Evolutionary conservation across 2,329 filamentous ascomycete species (phyloP), one percentile per base, ranked within the genome.

Genomic region (Microsporum audouinii): DNA sequence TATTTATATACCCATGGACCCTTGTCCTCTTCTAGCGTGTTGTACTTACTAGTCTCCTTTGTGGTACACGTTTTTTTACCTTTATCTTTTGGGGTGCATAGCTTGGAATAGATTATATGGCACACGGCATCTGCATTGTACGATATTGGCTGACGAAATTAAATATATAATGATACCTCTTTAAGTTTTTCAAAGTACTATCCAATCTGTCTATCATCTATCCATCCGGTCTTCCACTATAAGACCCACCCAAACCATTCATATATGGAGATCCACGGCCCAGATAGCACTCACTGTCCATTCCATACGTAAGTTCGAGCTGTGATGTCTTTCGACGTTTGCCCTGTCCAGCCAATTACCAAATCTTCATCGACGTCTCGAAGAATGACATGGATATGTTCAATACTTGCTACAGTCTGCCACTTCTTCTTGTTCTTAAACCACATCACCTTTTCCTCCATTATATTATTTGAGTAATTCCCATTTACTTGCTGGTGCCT

Each of bases 311-410:
- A 56, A 8, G 17, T 36, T 17, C 34, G 29, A 23, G 53, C 53
- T 23, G 34, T 56, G 53, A 56, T 56, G 6, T 56, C 53, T 12
- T 36, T 38, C 12, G 53, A 17, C 8, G 53, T 36, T 23, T 56
- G 53, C 31, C 53, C 53, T 10, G 53, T 56, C 53, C 53, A 56
- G 7, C 34, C 53, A 23, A 36, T 14, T 8, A 56, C 53, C 2
- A 56, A 36, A 56, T 38, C 34, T 6, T 56, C 53, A 36, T 34
- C 53, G 12, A 56, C 53, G 14, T 56, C 53, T 23, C 17, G 53
- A 38, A 56, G 53, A 34, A 56, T 56, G 34, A 56, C 34, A 8
- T 56, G 53, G n/a, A 56, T 56, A 56, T 56, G 53, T n/a, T 56
- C 53, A 23, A 56, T 56, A 14, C 53, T 38, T n/a, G 31, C 53